Base-by-base conservation (phyloP, 140 eudicot species). In the Eryngium alpinum region DNA sequence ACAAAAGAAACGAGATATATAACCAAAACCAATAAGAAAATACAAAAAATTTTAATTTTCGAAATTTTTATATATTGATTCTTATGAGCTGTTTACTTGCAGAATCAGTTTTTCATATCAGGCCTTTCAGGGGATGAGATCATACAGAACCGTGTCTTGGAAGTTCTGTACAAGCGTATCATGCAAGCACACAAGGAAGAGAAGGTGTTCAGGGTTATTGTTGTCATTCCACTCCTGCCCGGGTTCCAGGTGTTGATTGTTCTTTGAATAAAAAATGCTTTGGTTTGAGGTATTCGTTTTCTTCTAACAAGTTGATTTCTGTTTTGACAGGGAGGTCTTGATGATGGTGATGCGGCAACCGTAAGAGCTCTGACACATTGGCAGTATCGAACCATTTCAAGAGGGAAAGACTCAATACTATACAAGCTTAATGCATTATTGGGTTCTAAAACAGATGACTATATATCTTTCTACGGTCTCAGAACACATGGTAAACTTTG, bases 311-410 rank as follows among this genome's bases (percentile, higher is more conserved):
- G 13, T 25, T 59, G 44, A 77, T 15, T 60, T 33, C 34, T 72
- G n/a, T 65, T 65, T 69, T 51, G 80, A 84, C 91, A 95, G 99
- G 99, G 99, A 52, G 95, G 97, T 81, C 87, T 95, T 52, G 99
- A 95, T 87, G 99, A 95, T 57, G 83, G 86, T 86, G 99, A 97
- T 78, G 99, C 99, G 52, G 99, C 99, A 85, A 92, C 99, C 43
- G 99, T 95, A 81, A 92, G 99, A 92, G 99, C 97, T 25, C 65
- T 95, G 75, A 92, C 90, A 90, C 99, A 95, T 84, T 95, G 99
- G 99, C 99, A 95, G 79, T 95, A 95, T 84, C 91, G 97, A 85
- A 89, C 96, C 79, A 92, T 95, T 85, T 91, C 90, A 80, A 91
- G 93, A 87, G 97, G 90, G 71, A 87, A 91, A 9, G 84, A 89